These are phyloP conservation scores for Globisporangium camurandrum DNA, from an alignment of 352 stramenopile species.

Conservation along the genomic window DNA sequence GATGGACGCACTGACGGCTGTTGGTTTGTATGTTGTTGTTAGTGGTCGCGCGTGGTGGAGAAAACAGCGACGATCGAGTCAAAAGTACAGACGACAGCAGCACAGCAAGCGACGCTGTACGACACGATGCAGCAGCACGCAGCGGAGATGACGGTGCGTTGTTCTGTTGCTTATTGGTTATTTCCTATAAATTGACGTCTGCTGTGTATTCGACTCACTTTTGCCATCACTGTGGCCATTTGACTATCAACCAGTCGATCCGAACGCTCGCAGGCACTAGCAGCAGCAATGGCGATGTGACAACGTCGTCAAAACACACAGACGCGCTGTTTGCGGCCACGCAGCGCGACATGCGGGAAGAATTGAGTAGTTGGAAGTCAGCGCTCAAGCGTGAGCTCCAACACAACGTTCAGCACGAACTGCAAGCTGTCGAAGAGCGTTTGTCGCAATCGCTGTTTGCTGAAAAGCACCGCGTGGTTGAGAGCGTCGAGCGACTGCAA, in stretches of 20 bases:
- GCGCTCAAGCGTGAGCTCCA: slow-evolving; percentile 25
- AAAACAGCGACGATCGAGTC: slow-evolving; percentile 27
- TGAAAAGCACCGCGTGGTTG: slow-evolving; percentile 46
- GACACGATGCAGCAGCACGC: slow-evolving; percentile 27
- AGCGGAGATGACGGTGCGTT: slow-evolving; percentile 33
- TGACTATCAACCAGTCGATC: slow-evolving; percentile 6
- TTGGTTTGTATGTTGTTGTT: background rate
- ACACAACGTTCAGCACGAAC: slow-evolving; percentile 36
- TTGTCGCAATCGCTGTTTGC: slow-evolving; percentile 49
- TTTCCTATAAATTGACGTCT: background rate
- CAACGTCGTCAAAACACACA: background rate
- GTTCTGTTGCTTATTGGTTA: background rate
- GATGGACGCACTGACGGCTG: too few relatives aligned
- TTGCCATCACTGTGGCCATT: background rate
- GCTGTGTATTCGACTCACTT: background rate
- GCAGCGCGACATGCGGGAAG: slow-evolving; percentile 16
- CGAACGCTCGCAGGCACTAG: slow-evolving; percentile 5
- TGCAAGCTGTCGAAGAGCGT: slow-evolving; percentile 48
- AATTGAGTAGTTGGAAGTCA: slow-evolving; percentile 23
- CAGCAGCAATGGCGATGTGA: too few relatives aligned
- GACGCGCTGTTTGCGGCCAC: slow-evolving; percentile 2
- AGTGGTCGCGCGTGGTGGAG: slow-evolving; percentile 54
- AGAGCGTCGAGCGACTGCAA: slow-evolving; percentile 41
- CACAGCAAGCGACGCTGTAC: slow-evolving; percentile 22
- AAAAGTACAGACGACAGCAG: slow-evolving; percentile 16